Evolutionary conservation across 441 rosid genomes (phyloP), one percentile per base, ranked within the genome.

Genomic region (Lepidium campestre): DNA sequence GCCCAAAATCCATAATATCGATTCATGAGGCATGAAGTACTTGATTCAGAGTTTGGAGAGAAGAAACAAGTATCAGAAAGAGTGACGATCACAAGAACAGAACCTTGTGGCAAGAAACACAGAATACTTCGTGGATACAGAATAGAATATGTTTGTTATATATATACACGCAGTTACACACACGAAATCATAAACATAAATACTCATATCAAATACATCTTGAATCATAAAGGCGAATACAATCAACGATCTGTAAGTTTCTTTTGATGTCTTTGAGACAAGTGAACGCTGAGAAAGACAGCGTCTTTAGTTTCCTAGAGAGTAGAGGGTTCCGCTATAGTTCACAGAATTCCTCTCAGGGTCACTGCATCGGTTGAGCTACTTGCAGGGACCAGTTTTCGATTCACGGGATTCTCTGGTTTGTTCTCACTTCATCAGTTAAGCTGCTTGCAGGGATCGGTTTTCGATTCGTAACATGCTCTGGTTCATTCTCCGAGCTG

Each of bases 161-260:
- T 17, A 27, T 6, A 15, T 10, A 59, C 25, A 59, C 27, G 42
- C 50, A 57, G 23, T 53, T 10, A 52, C 8, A 52, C 32, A 27
- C 2, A 7, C 39, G n/a, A 6, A 41, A 22, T 32, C 23, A 34
- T 42, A 32, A 22, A 15, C 12, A 23, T 12, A 23, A 8, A 57
- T 6, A 57, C 25, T 57, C 57, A 25, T 57, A 37, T 37, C 13
- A 34, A 6, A 18, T 49, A 68, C 44, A 59, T n/a, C 34, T 18
- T 48, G 13, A 19, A 32, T 53, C 68, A 68, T 70, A 70, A 23
- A 23, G 42, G 23, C 15, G 23, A 60, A 53, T 39, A 32, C 29
- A 31, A 40, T 59, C 32, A 67, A 36, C 40, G 32, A 36, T 35
- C 47, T 36, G 57, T 37, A 8, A n/a, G 14, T 29, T 49, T 57